Evolutionary conservation across 352 stramenopile species (phyloP).

Genomic region (Phytophthora ohioensis): DNA sequence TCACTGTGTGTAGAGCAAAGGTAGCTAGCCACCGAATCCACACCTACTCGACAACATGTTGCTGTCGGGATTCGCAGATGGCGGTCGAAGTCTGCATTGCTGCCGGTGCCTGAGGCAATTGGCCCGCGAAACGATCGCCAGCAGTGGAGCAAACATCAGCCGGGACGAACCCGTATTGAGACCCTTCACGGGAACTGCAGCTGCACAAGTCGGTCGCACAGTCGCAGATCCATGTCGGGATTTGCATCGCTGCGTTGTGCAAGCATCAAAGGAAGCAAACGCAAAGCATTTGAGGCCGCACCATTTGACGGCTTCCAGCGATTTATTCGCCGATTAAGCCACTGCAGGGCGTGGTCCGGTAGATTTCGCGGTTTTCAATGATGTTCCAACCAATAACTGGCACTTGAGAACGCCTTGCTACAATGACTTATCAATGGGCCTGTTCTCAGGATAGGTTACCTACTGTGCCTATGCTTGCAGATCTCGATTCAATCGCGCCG

Average conservation of each 20-base stretch:
- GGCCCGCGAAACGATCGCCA: not conserved
- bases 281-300: not conserved
- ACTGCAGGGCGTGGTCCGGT: not conserved
- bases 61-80: too few relatives aligned
- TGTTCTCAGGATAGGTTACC: not conserved
- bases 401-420: not conserved
- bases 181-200: not conserved
- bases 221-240: slow-evolving; percentile 11
- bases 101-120: too few relatives aligned
- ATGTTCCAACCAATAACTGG: too few relatives aligned
- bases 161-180: not conserved
- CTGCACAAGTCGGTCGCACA: not conserved
- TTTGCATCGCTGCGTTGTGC: slow-evolving; percentile 22
- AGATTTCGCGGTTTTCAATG: too few relatives aligned
- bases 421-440: slow-evolving; percentile 5
- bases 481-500: not conserved
- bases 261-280: not conserved
- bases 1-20: too few relatives aligned
- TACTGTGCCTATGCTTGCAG: not conserved
- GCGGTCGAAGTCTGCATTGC: too few relatives aligned
- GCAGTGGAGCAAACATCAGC: not conserved
- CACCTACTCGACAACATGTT: too few relatives aligned
- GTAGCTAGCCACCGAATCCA: too few relatives aligned
- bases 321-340: not conserved
- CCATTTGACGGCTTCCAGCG: not conserved